These are phyloP conservation scores for Papiliotrema flavescens DNA, from an alignment of 1,284 basidiomycete genomes.

Conservation along the genomic window DNA sequence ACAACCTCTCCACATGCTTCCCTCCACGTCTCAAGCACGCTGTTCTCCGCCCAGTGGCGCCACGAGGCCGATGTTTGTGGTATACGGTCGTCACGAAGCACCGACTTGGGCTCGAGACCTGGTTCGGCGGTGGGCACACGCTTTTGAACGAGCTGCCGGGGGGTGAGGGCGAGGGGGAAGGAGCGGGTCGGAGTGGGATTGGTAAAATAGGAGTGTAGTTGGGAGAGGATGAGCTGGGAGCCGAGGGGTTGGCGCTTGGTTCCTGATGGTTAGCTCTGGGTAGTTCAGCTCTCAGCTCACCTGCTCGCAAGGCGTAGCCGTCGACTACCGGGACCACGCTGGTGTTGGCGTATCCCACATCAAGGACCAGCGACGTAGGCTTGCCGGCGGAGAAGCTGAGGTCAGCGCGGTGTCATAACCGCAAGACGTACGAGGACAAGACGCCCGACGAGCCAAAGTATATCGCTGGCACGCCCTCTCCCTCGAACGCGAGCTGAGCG, in stretches of 20 bases:
- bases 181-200: conserved; percentile 23
- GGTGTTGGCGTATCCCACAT: conserved; percentile 82
- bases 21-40: conserved; percentile 90
- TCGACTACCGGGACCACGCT: conserved; percentile 95
- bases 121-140: conserved; percentile 62
- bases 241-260: conserved; percentile 49
- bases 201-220: conserved; percentile 42
- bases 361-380: conserved; percentile 90
- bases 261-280: conserved; percentile 19
- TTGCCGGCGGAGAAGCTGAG: conserved; percentile 89
- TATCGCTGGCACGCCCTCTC: conserved; percentile 89
- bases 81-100: conserved; percentile 70
- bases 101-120: conserved; percentile 62
- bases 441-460: conserved; percentile 98
- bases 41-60: conserved; percentile 73
- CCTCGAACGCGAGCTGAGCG: conserved; percentile 96
- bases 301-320: conserved; percentile 95
- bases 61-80: conserved; percentile 71
- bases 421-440: conserved; percentile 71
- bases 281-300: conserved; percentile 46
- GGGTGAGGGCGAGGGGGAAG: conserved; percentile 48
- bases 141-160: conserved; percentile 81
- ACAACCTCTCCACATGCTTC: conserved; percentile 78
- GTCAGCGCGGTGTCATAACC: not conserved
- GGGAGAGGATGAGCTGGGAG: conserved; percentile 42